Evolutionary conservation across 2,329 filamentous ascomycete species (phyloP).

Genomic region (Epichloe gansuensis): DNA sequence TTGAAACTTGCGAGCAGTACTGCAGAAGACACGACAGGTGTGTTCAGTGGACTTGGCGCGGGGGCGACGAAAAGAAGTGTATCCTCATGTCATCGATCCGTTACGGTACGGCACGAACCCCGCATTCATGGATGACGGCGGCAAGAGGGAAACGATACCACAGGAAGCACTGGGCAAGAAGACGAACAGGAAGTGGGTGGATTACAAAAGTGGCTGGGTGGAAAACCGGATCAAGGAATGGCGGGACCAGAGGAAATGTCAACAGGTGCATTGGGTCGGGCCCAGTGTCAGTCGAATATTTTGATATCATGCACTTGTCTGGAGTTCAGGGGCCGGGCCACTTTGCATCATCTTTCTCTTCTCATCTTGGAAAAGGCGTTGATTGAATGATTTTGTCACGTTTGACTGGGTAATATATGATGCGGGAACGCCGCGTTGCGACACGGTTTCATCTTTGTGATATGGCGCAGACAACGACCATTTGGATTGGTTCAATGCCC

Average conservation of each 20-base stretch:
- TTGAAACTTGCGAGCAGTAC: constrained; percentile 16
- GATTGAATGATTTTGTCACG: too few species aligned
- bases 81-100: constrained; percentile 17
- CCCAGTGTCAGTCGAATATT: constrained; percentile 11
- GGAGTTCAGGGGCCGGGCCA: too few species aligned
- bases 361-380: too few species aligned
- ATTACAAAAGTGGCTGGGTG: constrained; percentile 21
- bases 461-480: too few species aligned
- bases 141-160: constrained; percentile 11
- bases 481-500: too few species aligned
- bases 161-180: constrained; percentile 10
- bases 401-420: too few species aligned
- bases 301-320: background rate
- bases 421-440: too few species aligned
- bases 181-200: constrained; percentile 12
- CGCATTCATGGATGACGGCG: constrained; percentile 14
- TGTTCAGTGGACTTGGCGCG: constrained; percentile 20
- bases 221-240: constrained; percentile 15
- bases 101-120: constrained; percentile 13
- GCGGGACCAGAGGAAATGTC: constrained; percentile 14
- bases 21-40: constrained; percentile 16
- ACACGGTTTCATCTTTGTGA: too few species aligned
- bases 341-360: too few species aligned
- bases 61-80: constrained; percentile 18
- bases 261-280: constrained; percentile 21